Percentiles rank a stretch among this genome's conserved stretches.
Evolutionary conservation across 1,284 basidiomycete species (phyloP).

Genomic region (Microbotryum scabiosae): DNA sequence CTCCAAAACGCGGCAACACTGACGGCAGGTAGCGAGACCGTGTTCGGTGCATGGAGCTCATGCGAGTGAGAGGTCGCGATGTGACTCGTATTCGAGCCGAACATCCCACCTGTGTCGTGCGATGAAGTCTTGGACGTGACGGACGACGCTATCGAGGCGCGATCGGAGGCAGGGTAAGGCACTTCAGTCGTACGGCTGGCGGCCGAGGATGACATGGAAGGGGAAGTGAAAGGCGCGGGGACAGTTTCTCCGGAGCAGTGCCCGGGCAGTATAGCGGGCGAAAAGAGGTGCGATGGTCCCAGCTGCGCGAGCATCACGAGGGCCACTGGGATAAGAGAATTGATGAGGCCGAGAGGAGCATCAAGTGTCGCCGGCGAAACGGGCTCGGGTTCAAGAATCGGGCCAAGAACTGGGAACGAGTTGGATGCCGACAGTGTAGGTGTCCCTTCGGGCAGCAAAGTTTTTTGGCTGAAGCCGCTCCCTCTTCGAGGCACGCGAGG

Average conservation of each 20-base stretch:
- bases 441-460: conserved; percentile 5
- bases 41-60: conserved; percentile 33
- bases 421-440: neutral
- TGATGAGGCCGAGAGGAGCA: conserved; percentile 26
- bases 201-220: too few species aligned
- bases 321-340: conserved; percentile 28
- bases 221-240: too few species aligned
- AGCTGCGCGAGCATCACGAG: conserved; percentile 33
- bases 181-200: neutral
- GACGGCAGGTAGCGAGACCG: conserved; percentile 32
- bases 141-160: neutral
- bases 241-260: too few species aligned
- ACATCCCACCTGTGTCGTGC: too few species aligned
- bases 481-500: conserved; percentile 6
- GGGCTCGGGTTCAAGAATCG: conserved; percentile 9
- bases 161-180: conserved; percentile 1
- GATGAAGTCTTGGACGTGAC: too few species aligned
- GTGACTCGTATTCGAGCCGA: too few species aligned
- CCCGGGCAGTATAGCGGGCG: conserved; percentile 17
- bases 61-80: conserved; percentile 15
- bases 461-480: conserved; percentile 23
- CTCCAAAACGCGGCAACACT: conserved; percentile 34
- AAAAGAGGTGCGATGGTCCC: conserved; percentile 31
- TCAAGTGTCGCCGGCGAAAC: conserved; percentile 5
- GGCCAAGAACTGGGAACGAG: conserved; percentile 1